Conservation (phyloP, 768 basidiomycete genomes). For the Amanita rimosa region DNA sequence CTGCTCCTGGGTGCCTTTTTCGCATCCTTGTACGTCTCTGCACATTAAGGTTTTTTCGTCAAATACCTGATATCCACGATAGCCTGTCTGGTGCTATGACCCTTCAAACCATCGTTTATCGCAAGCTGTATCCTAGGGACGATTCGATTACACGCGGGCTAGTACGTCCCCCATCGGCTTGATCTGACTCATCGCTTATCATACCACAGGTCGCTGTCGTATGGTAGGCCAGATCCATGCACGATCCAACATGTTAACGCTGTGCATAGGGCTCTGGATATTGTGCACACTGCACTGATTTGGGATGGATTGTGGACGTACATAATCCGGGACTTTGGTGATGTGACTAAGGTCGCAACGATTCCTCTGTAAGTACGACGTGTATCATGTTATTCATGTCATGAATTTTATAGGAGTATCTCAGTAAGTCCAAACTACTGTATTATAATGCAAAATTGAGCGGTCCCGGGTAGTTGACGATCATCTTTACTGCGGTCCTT, state of each 20-base stretch:
- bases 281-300: conserved; percentile 14
- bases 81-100: conserved; percentile 22
- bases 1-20: conserved; percentile 26
- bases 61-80: background rate
- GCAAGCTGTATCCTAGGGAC: conserved; percentile 10
- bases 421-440: background rate
- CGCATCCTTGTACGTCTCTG: conserved; percentile 18
- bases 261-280: conserved; percentile 14
- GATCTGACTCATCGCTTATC: background rate
- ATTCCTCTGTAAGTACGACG: conserved; percentile 15
- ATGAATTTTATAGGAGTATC: background rate
- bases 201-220: background rate
- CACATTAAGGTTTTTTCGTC: too few relatives aligned
- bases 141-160: conserved; percentile 2
- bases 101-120: conserved; percentile 14
- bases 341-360: conserved; percentile 7
- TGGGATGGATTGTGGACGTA: conserved; percentile 17
- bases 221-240: background rate
- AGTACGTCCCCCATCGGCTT: conserved; percentile 7
- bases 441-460: conserved; percentile 1
- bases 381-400: background rate
- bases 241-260: background rate
- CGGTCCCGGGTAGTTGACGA: conserved; percentile 11
- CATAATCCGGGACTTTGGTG: conserved; percentile 13
- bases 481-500: conserved; percentile 15